Base-by-base conservation (phyloP, 192 early-diverging fungal species). In the Entrophospora sp. region DNA sequence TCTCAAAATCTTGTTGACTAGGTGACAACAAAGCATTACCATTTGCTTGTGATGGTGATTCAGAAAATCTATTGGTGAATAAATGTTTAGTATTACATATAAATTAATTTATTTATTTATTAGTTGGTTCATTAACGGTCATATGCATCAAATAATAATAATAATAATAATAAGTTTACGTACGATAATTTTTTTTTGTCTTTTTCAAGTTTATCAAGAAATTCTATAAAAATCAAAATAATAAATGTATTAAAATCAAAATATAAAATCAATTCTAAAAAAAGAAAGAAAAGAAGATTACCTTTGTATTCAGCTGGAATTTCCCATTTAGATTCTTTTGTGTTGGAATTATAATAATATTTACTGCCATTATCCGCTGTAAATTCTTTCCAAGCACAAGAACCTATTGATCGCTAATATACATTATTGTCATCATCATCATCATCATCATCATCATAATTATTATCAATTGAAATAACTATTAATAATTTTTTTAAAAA, bases 261-360 rank as follows among this genome's bases (percentile, higher is more conserved):
- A n/a, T n/a, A n/a, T n/a, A n/a, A n/a, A n/a, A n/a, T n/a, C n/a
- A 51, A 70, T 28, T 68, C 70, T 75, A 69, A 52, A 34, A 13
- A 45, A 9, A 61, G 40, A 8, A 32, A 24, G 22, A 18, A 22
- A 36, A 30, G 28, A 46, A 25, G 46, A 49, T 66, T 70, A 57
- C 73, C 77, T 75, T 89, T 83, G 56, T 85, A 82, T 52, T 89
- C 92, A 0, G 71, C 78, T 6, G 95, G 95, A 35, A 86, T 83
- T 25, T 91, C 87, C 95, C 95, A 97, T 18, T 85, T 86, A 3
- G 93, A 89, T 59, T 88, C 82, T 52, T 91, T 88, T 36, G 89
- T 87, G 27, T 64, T 56, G 3, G 77, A 75, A 72, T 96, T 89
- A 75, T 87, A 88, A 70, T 93, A 98, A 70, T 98, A 98, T 46